These are phyloP conservation scores for Thamnidium elegans DNA, from an alignment of 192 early-diverging fungal genomes.

Conservation along the genomic window DNA sequence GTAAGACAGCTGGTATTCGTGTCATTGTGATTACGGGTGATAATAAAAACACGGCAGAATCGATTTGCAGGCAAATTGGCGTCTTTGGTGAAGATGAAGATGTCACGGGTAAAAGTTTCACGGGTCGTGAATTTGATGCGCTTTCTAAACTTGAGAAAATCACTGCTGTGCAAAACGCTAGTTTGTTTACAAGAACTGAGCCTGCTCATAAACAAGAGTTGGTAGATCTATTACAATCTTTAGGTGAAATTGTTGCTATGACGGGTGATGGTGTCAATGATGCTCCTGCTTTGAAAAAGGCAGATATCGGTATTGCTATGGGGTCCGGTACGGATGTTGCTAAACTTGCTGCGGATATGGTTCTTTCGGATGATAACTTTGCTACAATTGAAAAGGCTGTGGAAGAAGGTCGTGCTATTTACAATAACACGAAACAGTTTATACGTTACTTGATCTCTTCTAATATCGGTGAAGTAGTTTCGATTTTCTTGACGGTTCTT, in stretches of 20 bases:
- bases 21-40: slow-evolving; percentile 99
- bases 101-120: slow-evolving; percentile 67
- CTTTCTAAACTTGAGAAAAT: slow-evolving; percentile 73
- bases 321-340: slow-evolving; percentile 98
- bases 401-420: slow-evolving; percentile 95
- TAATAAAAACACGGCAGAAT: slow-evolving; percentile 94
- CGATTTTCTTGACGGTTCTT: slow-evolving; percentile 94
- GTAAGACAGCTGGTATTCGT: slow-evolving; percentile 91
- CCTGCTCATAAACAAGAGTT: slow-evolving; percentile 94
- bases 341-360: slow-evolving; percentile 97
- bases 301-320: slow-evolving; percentile 99
- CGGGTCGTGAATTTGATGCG: slow-evolving; percentile 94
- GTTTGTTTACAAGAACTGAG: slow-evolving; percentile 92
- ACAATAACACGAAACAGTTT: slow-evolving; percentile 99
- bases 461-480: slow-evolving; percentile 99
- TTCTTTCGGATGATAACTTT: slow-evolving; percentile 98
- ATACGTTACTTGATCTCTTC: slow-evolving; percentile 97
- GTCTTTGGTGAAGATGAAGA: slow-evolving; percentile 74
- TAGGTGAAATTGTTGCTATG: slow-evolving; percentile 87
- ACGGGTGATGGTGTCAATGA: slow-evolving; percentile 99
- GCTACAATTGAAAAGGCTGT: slow-evolving; percentile 96
- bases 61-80: slow-evolving; percentile 93
- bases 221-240: slow-evolving; percentile 84
- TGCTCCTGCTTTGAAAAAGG: slow-evolving; percentile 94
- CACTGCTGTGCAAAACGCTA: slow-evolving; percentile 68